A percentile compares a stretch with the other conserved stretches of the same genome.
Evolutionary conservation across 2,329 filamentous ascomycete species (phyloP).

Genomic region (Eutypa lata): DNA sequence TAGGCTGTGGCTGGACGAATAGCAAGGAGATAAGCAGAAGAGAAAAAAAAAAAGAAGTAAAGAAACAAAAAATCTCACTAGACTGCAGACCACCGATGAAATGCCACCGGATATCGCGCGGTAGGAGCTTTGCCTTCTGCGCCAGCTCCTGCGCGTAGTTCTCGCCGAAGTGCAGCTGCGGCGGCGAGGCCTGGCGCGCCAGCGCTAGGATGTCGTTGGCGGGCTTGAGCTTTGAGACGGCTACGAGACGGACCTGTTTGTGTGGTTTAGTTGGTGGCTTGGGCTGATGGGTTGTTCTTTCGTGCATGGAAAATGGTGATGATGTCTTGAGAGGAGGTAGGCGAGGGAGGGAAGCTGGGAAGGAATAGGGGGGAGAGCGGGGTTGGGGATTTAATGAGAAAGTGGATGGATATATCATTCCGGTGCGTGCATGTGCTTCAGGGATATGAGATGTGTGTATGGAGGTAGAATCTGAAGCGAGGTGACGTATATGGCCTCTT

Average conservation of each 20-base stretch:
- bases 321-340: too few species aligned
- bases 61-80: slow-evolving; percentile 35
- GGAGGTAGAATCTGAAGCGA: too few species aligned
- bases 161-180: slow-evolving; percentile 84
- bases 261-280: slow-evolving; percentile 2
- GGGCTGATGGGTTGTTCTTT: too few species aligned
- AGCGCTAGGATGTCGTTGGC: slow-evolving; percentile 86
- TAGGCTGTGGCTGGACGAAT: too few species aligned
- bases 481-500: too few species aligned
- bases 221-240: slow-evolving; percentile 95
- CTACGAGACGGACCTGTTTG: slow-evolving; percentile 74
- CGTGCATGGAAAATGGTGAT: too few species aligned
- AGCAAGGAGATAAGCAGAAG: slow-evolving; percentile 1
- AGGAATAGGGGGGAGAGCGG: too few species aligned
- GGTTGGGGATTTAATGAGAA: too few species aligned
- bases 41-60: not conserved
- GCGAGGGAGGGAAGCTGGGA: too few species aligned
- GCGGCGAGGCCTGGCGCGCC: slow-evolving; percentile 57
- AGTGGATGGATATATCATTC: too few species aligned
- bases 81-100: slow-evolving; percentile 95
- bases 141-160: slow-evolving; percentile 91
- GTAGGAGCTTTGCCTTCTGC: slow-evolving; percentile 80
- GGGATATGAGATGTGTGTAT: too few species aligned
- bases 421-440: too few species aligned
- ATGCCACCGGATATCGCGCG: slow-evolving; percentile 80